phyloP scores from a whole-genome alignment of 495 filamentous ascomycete genomes.

The Aspergillus campestris region DNA sequence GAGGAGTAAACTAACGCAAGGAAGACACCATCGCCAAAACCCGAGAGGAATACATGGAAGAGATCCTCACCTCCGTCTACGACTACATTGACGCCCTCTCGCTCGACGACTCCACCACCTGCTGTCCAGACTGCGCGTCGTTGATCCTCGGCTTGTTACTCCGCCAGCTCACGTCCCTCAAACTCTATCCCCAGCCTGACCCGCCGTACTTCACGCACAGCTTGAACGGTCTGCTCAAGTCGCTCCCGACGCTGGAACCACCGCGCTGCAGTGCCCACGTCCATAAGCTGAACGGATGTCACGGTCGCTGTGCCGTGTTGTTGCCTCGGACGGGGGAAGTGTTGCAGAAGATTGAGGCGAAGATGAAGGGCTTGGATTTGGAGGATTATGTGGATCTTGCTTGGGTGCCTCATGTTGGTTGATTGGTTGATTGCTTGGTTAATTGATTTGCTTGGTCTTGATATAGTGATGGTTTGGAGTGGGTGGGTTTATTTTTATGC shows the following conservation, averaged over 20 bases:
- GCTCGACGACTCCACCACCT: background rate
- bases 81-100: background rate
- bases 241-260: background rate
- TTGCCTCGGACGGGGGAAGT: background rate
- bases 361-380: background rate
- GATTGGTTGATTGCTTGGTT: too few species aligned
- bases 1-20: too few species aligned
- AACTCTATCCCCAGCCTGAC: conserved; percentile 1
- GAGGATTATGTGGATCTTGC: background rate
- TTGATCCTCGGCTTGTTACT: background rate
- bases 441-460: too few species aligned
- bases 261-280: background rate
- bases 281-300: background rate
- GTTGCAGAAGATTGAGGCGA: background rate
- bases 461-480: too few species aligned
- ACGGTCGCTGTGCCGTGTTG: background rate
- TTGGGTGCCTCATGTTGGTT: too few species aligned
- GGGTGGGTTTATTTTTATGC: too few species aligned
- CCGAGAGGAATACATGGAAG: background rate
- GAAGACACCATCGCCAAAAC: too few species aligned
- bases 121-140: conserved; percentile 2
- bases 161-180: background rate
- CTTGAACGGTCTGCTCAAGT: background rate
- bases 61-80: background rate
- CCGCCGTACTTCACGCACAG: background rate